Percentiles rank a stretch among this genome's conserved stretches.
phyloP scores from a whole-genome alignment of 441 rosid species.

The Pelargonium fulgidum region DNA sequence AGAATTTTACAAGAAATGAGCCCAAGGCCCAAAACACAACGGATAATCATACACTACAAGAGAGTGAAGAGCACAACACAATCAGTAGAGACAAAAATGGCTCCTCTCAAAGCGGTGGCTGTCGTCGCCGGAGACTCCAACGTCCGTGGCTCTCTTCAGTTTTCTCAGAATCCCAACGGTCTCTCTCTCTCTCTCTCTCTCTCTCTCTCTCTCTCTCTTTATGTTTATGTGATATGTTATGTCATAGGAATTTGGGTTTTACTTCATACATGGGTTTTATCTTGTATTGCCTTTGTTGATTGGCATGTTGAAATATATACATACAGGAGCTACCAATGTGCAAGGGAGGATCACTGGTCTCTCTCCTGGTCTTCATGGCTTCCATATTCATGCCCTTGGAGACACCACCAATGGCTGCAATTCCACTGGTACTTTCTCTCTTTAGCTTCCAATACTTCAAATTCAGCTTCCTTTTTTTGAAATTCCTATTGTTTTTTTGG shows the following conservation, averaged over 20 bases:
- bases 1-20: too few relatives aligned
- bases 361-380: slow-evolving; percentile 34
- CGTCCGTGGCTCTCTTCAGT: slow-evolving; percentile 61
- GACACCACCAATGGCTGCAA: slow-evolving; percentile 43
- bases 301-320: not conserved
- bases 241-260: too few relatives aligned
- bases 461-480: not conserved
- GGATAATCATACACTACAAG: not conserved
- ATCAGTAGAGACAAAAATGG: not conserved
- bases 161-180: slow-evolving; percentile 56
- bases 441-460: not conserved
- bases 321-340: slow-evolving; percentile 33
- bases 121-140: slow-evolving; percentile 56
- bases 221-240: too few relatives aligned
- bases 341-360: slow-evolving; percentile 36
- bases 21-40: not conserved
- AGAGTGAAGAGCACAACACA: not conserved
- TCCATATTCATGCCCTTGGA: slow-evolving; percentile 38
- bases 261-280: not conserved
- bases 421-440: slow-evolving; percentile 28
- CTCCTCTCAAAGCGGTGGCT: slow-evolving; percentile 64
- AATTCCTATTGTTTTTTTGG: too few relatives aligned
- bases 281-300: not conserved
- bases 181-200: slow-evolving; percentile 19
- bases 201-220: not conserved